These are phyloP conservation scores for Curvularia lunata DNA, from an alignment of 2,329 filamentous ascomycete species.

Conservation along the genomic window DNA sequence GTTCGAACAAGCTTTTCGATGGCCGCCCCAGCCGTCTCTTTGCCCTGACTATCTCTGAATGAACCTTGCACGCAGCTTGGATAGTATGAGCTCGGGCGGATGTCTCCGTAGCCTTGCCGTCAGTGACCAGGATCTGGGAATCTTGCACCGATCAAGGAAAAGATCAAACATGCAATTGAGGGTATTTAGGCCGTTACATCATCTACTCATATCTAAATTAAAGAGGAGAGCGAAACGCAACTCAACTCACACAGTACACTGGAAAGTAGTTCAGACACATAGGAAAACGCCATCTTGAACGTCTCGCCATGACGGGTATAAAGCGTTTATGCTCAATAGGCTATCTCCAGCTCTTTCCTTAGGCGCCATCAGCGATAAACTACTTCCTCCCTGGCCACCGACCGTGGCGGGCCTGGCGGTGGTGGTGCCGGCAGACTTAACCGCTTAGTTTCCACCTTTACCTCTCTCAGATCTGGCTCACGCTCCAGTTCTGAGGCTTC, in stretches of 20 bases:
- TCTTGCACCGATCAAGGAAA: background rate
- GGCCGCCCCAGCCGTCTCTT: background rate
- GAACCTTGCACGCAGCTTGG: background rate
- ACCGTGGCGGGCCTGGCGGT: conserved; percentile 20
- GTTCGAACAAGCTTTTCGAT: conserved; percentile 12
- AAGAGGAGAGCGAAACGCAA: background rate
- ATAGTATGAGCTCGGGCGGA: background rate
- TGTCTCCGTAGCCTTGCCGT: background rate
- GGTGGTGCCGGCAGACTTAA: conserved; percentile 30
- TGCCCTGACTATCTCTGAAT: background rate
- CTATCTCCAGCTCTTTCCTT: too few species aligned
- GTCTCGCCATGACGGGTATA: background rate
- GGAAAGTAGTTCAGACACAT: background rate
- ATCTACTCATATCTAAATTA: background rate
- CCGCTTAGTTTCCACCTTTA: conserved; percentile 26
- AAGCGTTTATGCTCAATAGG: background rate
- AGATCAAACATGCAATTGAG: background rate
- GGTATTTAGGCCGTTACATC: background rate
- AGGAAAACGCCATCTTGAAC: conserved; percentile 1
- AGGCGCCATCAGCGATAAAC: conserved; percentile 22
- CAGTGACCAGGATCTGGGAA: background rate
- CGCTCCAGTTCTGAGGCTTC: conserved; percentile 41
- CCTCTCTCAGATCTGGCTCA: conserved; percentile 43
- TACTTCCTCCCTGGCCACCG: conserved; percentile 23
- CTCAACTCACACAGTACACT: background rate